These are phyloP conservation scores for Penicillium olsonii DNA, from an alignment of 2,329 filamentous ascomycete genomes.

Conservation along the genomic window DNA sequence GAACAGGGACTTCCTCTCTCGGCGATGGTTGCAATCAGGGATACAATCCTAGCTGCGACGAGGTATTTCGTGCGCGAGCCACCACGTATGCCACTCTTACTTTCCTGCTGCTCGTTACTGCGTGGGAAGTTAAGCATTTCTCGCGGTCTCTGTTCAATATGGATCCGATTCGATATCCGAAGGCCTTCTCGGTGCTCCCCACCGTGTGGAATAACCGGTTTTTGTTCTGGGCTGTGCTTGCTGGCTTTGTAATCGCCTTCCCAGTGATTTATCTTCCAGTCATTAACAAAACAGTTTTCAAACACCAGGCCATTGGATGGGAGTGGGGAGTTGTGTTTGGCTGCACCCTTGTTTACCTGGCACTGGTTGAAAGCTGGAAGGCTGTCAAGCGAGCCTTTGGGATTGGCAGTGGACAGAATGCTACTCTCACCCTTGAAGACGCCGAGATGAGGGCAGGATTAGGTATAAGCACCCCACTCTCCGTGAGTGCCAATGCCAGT, in stretches of 20 bases:
- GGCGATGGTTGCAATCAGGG: constrained; percentile 57
- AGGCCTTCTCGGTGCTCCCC: constrained; percentile 63
- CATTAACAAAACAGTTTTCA: constrained; percentile 64
- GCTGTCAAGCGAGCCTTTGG: constrained; percentile 57
- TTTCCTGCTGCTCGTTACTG: constrained; percentile 72
- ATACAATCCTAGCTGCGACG: constrained; percentile 51
- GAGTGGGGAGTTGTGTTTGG: constrained; percentile 70
- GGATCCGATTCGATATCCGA: constrained; percentile 55
- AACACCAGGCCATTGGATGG: constrained; percentile 65
- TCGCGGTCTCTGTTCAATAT: constrained; percentile 73
- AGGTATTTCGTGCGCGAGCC: constrained; percentile 68
- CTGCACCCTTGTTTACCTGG: constrained; percentile 60
- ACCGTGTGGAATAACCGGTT: constrained; percentile 72
- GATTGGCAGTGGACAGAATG: constrained; percentile 37
- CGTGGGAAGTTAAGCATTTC: constrained; percentile 76
- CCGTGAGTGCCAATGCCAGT: constrained; percentile 30
- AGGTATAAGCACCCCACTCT: constrained; percentile 20
- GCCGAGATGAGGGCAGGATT: constrained; percentile 35
- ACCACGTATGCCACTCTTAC: constrained; percentile 74
- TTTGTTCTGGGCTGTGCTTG: constrained; percentile 64
- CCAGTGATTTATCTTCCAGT: constrained; percentile 67
- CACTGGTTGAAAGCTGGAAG: constrained; percentile 66
- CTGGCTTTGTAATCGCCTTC: constrained; percentile 58
- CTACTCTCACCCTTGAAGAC: constrained; percentile 32
- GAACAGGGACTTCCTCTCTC: constrained; percentile 49